Conservation (phyloP, 148 eudicot genomes). For the Oxyria digyna region DNA sequence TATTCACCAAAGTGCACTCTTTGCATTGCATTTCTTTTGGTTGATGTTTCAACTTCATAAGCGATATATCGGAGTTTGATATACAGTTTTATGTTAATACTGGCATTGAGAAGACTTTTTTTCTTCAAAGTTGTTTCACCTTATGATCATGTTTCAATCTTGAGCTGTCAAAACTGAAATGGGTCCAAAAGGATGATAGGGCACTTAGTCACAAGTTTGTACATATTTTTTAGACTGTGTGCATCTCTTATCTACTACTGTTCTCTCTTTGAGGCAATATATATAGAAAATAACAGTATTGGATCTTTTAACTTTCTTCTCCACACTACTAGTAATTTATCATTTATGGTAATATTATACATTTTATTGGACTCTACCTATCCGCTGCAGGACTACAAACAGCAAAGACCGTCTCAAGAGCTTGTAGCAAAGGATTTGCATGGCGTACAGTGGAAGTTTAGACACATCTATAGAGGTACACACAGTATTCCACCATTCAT, state of each 20-base stretch:
- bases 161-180: not conserved
- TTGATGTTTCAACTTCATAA: not conserved
- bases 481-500: not conserved
- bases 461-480: conserved; percentile 84
- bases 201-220: not conserved
- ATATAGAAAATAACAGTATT: not conserved
- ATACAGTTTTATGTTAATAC: too few species aligned
- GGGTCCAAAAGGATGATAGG: not conserved
- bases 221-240: not conserved
- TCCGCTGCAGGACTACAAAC: conserved; percentile 92
- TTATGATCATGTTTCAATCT: too few species aligned
- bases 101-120: too few species aligned
- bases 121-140: too few species aligned
- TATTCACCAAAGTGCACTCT: not conserved
- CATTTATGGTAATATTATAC: too few species aligned
- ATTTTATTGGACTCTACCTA: too few species aligned
- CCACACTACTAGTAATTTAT: too few species aligned
- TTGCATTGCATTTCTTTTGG: not conserved
- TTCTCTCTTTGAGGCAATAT: not conserved
- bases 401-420: conserved; percentile 96
- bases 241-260: not conserved
- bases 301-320: too few species aligned
- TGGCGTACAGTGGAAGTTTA: conserved; percentile 81
- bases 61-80: not conserved
- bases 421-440: conserved; percentile 91